A percentile compares a stretch with the other conserved stretches of the same genome.
These are phyloP conservation scores for Sechiopsis laciniata DNA, from an alignment of 306 rosid species.

Conservation along the genomic window DNA sequence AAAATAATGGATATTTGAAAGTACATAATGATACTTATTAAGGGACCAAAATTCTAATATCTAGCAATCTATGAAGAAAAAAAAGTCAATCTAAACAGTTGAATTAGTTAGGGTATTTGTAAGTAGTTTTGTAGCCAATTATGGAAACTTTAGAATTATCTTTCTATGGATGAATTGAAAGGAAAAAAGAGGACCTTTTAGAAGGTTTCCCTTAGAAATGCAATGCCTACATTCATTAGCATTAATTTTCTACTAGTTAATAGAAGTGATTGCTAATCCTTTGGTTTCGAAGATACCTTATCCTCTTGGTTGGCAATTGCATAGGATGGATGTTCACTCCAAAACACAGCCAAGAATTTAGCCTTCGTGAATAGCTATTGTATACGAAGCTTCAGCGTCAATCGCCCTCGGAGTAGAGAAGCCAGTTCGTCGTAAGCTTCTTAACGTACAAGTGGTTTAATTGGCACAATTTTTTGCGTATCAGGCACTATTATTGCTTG, in stretches of 20 bases:
- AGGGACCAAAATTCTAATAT: neutral
- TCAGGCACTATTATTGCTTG: slow-evolving; percentile 11
- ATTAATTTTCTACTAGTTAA: neutral
- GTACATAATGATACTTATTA: too few species aligned
- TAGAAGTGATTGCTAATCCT: neutral
- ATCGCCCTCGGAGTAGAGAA: slow-evolving; percentile 1
- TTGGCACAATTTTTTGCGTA: neutral
- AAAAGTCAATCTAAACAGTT: neutral
- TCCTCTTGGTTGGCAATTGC: neutral
- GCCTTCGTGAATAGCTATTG: neutral
- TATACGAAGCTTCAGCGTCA: neutral
- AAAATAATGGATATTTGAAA: too few species aligned
- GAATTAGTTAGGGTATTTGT: neutral
- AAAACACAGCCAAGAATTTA: neutral
- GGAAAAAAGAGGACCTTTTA: neutral
- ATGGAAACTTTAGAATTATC: neutral
- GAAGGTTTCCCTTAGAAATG: too few species aligned
- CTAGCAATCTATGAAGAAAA: neutral
- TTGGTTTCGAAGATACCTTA: slow-evolving; percentile 1
- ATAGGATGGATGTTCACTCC: slow-evolving; percentile 11
- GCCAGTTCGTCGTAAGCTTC: neutral
- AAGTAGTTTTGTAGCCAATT: neutral
- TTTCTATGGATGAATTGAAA: neutral
- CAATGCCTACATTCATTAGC: neutral
- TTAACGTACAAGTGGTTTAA: neutral